Evolutionary conservation across 1,139 yeast species (phyloP), one percentile per base, ranked within the genome.

Genomic region (Kazachstania sp.): DNA sequence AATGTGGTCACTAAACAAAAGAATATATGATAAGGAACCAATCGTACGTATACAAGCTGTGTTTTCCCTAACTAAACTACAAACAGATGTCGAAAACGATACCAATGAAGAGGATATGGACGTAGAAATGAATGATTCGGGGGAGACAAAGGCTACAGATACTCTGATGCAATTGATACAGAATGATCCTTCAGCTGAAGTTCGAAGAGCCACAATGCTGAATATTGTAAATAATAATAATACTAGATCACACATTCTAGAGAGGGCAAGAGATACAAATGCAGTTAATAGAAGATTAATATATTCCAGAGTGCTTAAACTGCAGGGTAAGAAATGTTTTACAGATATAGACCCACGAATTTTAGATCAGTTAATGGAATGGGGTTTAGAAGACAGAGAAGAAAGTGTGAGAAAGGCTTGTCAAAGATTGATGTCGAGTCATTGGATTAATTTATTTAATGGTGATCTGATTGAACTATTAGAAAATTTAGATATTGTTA

Each of bases 351-450:
- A 78, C 44, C 69, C 77, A 41, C 71, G 71, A n/a, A 71, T 77
- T 45, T 70, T 95, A 45, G 92, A 84, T 50, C 74, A 75, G 52
- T 64, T 92, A 20, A 70, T 92, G 31, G 72, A 74, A 44, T 86
- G 95, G 88, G 98, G 98, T 1, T 71, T 92, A 44, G 79, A 79
- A 53, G 98, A 92, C 65, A 78, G 97, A 54, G 96, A 90, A 53
- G 78, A 74, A 7, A 59, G 72, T 5, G 97, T 92, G 1, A 72
- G 79, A 52, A 70, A 69, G 29, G 94, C 96, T 0, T 88, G 96
- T 2, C 68, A 74, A 0, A 78, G 78, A 52, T 75, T 88, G 80
- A 73, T 92, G 46, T 74, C 85, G 7, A 70, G 71, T 29, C 74
- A 75, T 43, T 92, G 97, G 97, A 73, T 86, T 46, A 77, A 77